Base-by-base conservation (phyloP, 495 filamentous ascomycete genomes). In the Penicilliopsis zonata region DNA sequence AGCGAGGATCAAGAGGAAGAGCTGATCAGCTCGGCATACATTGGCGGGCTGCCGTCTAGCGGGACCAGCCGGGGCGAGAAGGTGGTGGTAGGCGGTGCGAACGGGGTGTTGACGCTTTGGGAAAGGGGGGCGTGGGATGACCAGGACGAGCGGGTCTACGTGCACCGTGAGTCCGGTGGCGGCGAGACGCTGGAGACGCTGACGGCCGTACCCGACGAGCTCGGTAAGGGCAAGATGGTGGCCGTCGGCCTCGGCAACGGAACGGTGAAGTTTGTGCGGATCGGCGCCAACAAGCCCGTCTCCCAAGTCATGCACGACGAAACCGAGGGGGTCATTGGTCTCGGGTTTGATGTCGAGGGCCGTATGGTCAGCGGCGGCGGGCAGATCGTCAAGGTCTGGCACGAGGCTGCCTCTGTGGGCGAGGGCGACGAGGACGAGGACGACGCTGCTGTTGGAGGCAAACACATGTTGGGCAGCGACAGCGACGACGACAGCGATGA, bases 1-100 rank as follows among this genome's bases (percentile, higher is more conserved):
- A 92, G 83, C 40, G 90, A 94, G 48, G 82, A 94, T 46, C 86
- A 95, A 46, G 90, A 86, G 40, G 90, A 94, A 36, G 90, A 96
- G 52, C 53, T 95, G 35, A 69, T 94, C 9, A 82, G 78, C 50
- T 81, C 80, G 1, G 61, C 72, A 5, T 80, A 82, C 50, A 77
- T 94, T 14, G 65, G 67, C 5, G 72, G 76, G 2, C 65, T 87
- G 19, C 60, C 72, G 2, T 70, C 73, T 22, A 63, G 72, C 13
- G 75, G 78, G 33, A 63, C 57, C 15, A 70, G 59, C 35, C 74
- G 76, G 15, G 82, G 80, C 2, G 70, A 80, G 42, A 84, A 93
- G 44, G 62, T 93, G 1, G 53, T 86, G 1, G 76, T 93, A 2
- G 90, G 90, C 18, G 81, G 78, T 9, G 74, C 76, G 8, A 73